phyloP scores from a whole-genome alignment of 2,329 filamentous ascomycete species.

The Amylocarpus encephaloides region DNA sequence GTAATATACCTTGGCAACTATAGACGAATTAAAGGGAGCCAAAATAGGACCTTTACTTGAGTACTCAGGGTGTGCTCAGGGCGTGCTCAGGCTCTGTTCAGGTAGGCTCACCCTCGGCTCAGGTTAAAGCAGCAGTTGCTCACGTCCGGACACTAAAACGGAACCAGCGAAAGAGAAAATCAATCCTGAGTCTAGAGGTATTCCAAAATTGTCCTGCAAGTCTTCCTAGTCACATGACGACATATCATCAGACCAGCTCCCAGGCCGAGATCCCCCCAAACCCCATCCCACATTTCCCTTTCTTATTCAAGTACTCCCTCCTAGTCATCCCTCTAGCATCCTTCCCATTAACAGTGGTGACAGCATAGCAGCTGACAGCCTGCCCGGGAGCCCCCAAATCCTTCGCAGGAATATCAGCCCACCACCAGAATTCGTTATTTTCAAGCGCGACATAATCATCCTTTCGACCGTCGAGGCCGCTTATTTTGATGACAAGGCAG shows the following conservation, averaged over 20 bases:
- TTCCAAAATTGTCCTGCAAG: no score
- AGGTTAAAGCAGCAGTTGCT: no score
- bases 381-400: constrained; percentile 65
- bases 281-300: constrained; percentile 26
- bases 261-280: constrained; percentile 28
- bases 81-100: no score
- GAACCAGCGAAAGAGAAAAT: no score
- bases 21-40: no score
- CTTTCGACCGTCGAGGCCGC: constrained; percentile 59
- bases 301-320: constrained; percentile 26
- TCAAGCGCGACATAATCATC: constrained; percentile 66
- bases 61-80: no score
- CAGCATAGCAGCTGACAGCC: constrained; percentile 55
- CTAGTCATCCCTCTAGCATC: constrained; percentile 28
- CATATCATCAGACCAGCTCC: constrained; percentile 24
- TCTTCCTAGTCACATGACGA: no score
- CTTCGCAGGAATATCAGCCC: constrained; percentile 63
- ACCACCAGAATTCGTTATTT: constrained; percentile 76
- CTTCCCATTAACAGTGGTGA: constrained; percentile 43
- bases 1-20: no score
- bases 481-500: constrained; percentile 62
- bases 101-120: no score
- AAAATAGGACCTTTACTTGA: no score
- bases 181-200: no score
- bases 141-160: no score